These are phyloP conservation scores for Boletus coccyginus DNA, from an alignment of 768 basidiomycete genomes.

Conservation along the genomic window DNA sequence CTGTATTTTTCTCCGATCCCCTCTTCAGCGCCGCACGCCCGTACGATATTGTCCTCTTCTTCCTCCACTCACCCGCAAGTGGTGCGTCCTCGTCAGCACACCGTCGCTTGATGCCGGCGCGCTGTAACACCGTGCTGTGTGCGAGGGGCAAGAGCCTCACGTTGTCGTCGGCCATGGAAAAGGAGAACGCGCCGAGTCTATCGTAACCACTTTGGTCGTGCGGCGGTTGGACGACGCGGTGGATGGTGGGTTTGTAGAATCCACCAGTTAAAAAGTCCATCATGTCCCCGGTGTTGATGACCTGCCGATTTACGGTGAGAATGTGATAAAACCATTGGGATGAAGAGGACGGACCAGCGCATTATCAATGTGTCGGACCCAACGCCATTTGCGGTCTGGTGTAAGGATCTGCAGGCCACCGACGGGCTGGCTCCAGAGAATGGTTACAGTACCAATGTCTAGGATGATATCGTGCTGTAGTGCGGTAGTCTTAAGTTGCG, in stretches of 20 bases:
- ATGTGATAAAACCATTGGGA: background rate
- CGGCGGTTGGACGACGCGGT: constrained; percentile 38
- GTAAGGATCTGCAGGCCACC: constrained; percentile 54
- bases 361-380: constrained; percentile 56
- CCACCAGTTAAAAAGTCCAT: constrained; percentile 58
- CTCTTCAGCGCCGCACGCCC: constrained; percentile 43
- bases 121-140: constrained; percentile 47
- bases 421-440: constrained; percentile 59
- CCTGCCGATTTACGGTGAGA: constrained; percentile 31
- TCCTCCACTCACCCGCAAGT: constrained; percentile 50
- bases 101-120: constrained; percentile 36
- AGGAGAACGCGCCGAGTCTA: constrained; percentile 59
- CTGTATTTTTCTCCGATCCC: constrained; percentile 37
- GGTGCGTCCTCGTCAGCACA: constrained; percentile 41
- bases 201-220: constrained; percentile 44
- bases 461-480: constrained; percentile 39
- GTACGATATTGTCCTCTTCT: constrained; percentile 47
- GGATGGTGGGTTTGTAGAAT: constrained; percentile 47
- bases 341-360: constrained; percentile 39
- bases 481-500: background rate
- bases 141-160: constrained; percentile 42
- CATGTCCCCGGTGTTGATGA: constrained; percentile 57
- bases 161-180: constrained; percentile 49
- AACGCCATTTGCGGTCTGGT: constrained; percentile 50
- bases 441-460: constrained; percentile 55